Conservation (phyloP, 345 rosid genomes). For the Heritiera fomes region DNA sequence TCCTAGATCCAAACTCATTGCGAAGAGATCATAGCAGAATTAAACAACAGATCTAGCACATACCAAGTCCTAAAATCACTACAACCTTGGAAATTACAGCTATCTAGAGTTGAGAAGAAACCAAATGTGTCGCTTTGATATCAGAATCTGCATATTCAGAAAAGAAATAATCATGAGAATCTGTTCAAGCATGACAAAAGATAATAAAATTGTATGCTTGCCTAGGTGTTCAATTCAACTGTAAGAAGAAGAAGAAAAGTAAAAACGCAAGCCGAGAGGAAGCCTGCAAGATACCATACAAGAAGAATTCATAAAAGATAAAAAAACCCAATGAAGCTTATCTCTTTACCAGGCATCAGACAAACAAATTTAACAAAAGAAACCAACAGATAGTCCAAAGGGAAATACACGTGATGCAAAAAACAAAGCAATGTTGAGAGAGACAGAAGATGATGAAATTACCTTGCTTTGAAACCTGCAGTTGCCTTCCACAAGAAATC, state of each 20-base stretch:
- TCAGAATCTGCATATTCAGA: constrained; percentile 13
- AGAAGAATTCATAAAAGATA: neutral
- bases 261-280: neutral
- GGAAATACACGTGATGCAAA: neutral
- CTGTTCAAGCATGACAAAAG: neutral
- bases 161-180: constrained; percentile 10
- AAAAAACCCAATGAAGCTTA: constrained; percentile 3
- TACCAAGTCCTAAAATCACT: neutral
- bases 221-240: neutral
- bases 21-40: neutral
- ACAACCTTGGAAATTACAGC: neutral
- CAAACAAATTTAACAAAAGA: neutral
- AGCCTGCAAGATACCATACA: neutral
- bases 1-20: constrained; percentile 12
- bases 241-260: neutral
- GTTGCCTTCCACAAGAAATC: neutral
- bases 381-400: constrained; percentile 12
- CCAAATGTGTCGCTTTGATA: neutral
- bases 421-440: neutral
- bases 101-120: neutral
- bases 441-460: neutral
- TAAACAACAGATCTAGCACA: constrained; percentile 4
- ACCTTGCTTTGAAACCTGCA: constrained; percentile 17
- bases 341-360: neutral
- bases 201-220: neutral